Conservation (phyloP, 805 yeast species). For the Barnettozyma vustinii region DNA sequence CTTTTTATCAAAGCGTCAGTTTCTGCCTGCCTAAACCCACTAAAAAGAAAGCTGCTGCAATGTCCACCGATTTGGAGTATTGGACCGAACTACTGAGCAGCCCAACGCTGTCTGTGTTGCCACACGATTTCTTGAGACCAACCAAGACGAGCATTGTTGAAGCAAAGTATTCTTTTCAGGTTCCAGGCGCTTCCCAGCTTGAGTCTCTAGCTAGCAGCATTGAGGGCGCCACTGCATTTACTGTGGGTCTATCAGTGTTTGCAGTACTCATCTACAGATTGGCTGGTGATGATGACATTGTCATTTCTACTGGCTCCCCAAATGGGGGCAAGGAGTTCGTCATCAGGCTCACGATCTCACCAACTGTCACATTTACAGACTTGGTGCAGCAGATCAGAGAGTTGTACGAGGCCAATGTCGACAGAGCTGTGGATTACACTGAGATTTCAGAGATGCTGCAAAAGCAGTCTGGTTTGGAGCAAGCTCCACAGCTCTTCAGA, state of each 20-base stretch:
- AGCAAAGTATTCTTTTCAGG: conserved; percentile 40
- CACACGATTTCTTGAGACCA: conserved; percentile 83
- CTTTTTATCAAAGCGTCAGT: not conserved
- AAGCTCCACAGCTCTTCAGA: conserved; percentile 55
- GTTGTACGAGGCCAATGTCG: conserved; percentile 31
- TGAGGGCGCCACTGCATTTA: conserved; percentile 34
- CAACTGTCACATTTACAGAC: conserved; percentile 48
- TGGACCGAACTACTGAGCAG: conserved; percentile 68
- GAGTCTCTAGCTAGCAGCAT: conserved; percentile 17
- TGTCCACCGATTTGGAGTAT: conserved; percentile 30
- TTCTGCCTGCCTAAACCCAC: not conserved
- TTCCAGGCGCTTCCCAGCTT: conserved; percentile 27
- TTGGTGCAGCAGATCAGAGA: conserved; percentile 42
- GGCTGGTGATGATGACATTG: conserved; percentile 92
- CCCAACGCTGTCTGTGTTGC: conserved; percentile 83
- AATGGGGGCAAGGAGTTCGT: conserved; percentile 43
- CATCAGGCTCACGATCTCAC: conserved; percentile 55
- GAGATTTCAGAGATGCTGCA: conserved; percentile 52
- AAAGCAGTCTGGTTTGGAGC: conserved; percentile 42
- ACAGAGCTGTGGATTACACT: conserved; percentile 41
- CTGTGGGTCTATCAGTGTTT: conserved; percentile 57
- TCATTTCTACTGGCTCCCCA: conserved; percentile 63
- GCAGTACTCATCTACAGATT: conserved; percentile 69
- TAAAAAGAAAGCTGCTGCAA: not conserved
- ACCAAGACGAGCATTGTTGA: conserved; percentile 61